Conservation (phyloP, 2,329 filamentous ascomycete species). For the Arthrobotrys entomopaga region DNA sequence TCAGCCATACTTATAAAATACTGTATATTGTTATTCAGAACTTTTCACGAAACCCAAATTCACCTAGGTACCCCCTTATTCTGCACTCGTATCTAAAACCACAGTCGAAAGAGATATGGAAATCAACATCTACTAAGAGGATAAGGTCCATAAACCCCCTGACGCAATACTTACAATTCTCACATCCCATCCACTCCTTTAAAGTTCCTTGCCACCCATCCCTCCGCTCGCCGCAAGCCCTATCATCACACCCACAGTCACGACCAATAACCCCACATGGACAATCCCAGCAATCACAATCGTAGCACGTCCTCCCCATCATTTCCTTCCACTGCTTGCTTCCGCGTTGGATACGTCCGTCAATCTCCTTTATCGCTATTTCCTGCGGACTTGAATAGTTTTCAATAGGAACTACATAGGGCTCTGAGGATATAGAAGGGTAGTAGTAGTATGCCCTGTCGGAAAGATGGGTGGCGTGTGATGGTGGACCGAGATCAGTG, state of each 20-base stretch:
- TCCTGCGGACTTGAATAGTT: slow-evolving; percentile 30
- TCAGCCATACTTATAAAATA: too few species aligned
- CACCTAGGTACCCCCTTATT: too few species aligned
- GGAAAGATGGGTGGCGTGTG: slow-evolving; percentile 35
- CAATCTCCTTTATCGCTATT: neutral
- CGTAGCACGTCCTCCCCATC: slow-evolving; percentile 3
- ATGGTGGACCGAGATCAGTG: slow-evolving; percentile 18
- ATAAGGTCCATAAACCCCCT: slow-evolving; percentile 4
- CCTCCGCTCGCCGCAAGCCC: neutral
- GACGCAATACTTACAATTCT: slow-evolving; percentile 27
- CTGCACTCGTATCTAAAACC: too few species aligned
- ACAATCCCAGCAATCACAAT: neutral
- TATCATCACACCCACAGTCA: neutral
- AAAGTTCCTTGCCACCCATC: slow-evolving; percentile 32
- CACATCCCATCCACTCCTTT: slow-evolving; percentile 1
- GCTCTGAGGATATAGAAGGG: neutral
- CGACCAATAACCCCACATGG: neutral
- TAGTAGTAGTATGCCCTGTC: slow-evolving; percentile 42
- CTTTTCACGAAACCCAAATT: too few species aligned
- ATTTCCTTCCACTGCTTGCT: slow-evolving; percentile 16
- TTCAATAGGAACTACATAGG: slow-evolving; percentile 32
- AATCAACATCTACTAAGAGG: slow-evolving; percentile 9
- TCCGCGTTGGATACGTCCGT: neutral
- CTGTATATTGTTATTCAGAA: too few species aligned
- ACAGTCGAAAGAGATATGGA: too few species aligned